These are phyloP conservation scores for Apiospora marii DNA, from an alignment of 2,329 filamentous ascomycete genomes.

Conservation along the genomic window DNA sequence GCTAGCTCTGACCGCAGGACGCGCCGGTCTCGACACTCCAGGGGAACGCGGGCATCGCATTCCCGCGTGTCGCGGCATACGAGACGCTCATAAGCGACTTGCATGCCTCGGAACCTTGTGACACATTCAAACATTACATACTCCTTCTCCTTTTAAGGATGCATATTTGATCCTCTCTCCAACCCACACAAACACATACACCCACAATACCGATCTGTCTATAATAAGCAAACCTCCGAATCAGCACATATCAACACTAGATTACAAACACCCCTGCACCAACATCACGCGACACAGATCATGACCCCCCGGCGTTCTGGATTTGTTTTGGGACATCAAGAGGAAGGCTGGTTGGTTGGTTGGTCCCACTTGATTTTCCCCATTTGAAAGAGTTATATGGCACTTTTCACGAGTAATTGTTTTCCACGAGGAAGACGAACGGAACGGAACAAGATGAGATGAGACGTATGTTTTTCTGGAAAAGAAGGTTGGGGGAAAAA, in stretches of 20 bases:
- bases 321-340: background rate
- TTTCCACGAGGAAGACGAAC: constrained; percentile 3
- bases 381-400: background rate
- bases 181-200: background rate
- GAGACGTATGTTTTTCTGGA: background rate
- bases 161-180: background rate
- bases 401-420: constrained; percentile 13
- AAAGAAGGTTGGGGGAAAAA: constrained; percentile 1
- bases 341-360: background rate
- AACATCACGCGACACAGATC: constrained; percentile 17
- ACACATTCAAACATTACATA: background rate
- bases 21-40: constrained; percentile 43
- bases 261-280: background rate
- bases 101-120: background rate
- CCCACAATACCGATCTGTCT: background rate
- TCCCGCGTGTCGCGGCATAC: constrained; percentile 35
- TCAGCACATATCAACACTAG: constrained; percentile 7
- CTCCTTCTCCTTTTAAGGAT: background rate
- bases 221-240: background rate
- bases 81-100: constrained; percentile 25
- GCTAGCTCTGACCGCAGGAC: constrained; percentile 55
- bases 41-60: constrained; percentile 35
- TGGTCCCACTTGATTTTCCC: background rate
- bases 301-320: constrained; percentile 16
- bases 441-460: background rate